These are phyloP conservation scores for Trichosporon inkin DNA, from an alignment of 1,284 basidiomycete genomes.

Conservation along the genomic window DNA sequence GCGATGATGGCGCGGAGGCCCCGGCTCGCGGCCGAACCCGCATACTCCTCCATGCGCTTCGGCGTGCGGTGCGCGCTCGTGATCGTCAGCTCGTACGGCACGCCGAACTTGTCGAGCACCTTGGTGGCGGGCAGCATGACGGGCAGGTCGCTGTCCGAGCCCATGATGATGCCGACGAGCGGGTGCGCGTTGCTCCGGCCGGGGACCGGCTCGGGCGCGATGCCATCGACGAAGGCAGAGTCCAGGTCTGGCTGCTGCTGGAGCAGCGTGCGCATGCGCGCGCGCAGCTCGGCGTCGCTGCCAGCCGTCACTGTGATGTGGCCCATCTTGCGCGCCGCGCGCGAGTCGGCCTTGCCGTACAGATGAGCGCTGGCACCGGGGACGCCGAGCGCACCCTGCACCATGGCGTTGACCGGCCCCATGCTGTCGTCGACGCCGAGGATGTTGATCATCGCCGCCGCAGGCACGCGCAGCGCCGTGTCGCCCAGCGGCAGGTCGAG, in stretches of 20 bases:
- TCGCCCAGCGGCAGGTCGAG: slow-evolving; percentile 84
- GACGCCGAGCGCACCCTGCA: slow-evolving; percentile 58
- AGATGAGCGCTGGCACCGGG: slow-evolving; percentile 82
- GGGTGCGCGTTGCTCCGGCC: slow-evolving; percentile 62
- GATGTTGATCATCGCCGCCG: slow-evolving; percentile 91
- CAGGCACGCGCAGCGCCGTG: slow-evolving; percentile 79
- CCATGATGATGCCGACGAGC: slow-evolving; percentile 95
- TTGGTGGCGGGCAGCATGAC: slow-evolving; percentile 86
- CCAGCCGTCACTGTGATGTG: slow-evolving; percentile 87
- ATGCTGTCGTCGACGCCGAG: slow-evolving; percentile 71
- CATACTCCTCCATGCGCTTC: slow-evolving; percentile 77
- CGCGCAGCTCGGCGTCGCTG: slow-evolving; percentile 71
- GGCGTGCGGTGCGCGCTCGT: slow-evolving; percentile 96
- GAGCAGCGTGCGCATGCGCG: slow-evolving; percentile 67
- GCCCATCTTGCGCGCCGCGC: slow-evolving; percentile 95
- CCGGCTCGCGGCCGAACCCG: slow-evolving; percentile 67
- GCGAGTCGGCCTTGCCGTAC: slow-evolving; percentile 87
- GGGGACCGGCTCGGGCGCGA: slow-evolving; percentile 55
- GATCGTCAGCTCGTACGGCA: slow-evolving; percentile 93
- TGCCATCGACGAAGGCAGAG: slow-evolving; percentile 54
- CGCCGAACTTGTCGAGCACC: slow-evolving; percentile 72
- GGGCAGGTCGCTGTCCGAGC: slow-evolving; percentile 94
- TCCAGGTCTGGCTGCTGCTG: slow-evolving; percentile 59
- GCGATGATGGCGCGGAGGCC: slow-evolving; percentile 81
- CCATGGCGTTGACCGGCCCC: slow-evolving; percentile 56